phyloP scores from a whole-genome alignment of 2,329 filamentous ascomycete species.

The Talaromyces sp. region DNA sequence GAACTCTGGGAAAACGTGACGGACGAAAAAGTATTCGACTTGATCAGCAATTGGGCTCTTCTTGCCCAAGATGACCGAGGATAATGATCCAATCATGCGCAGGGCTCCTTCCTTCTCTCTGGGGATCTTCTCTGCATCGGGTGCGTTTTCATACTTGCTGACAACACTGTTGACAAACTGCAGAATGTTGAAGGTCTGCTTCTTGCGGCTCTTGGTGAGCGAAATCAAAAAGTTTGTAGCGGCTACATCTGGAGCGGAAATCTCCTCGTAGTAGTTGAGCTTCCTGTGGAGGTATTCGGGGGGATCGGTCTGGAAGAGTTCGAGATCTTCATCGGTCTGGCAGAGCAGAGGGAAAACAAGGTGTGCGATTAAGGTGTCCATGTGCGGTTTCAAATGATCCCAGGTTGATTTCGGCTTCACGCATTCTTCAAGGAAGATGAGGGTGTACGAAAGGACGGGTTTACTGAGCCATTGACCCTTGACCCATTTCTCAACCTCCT shows the following conservation, averaged over 20 bases:
- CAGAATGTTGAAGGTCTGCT: slow-evolving; percentile 91
- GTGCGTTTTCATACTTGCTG: slow-evolving; percentile 80
- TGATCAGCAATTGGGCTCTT: slow-evolving; percentile 97
- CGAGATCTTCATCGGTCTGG: slow-evolving; percentile 84
- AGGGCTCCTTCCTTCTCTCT: slow-evolving; percentile 94
- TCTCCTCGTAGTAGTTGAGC: slow-evolving; percentile 96
- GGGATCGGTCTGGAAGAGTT: slow-evolving; percentile 90
- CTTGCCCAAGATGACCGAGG: slow-evolving; percentile 91
- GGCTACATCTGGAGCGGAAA: slow-evolving; percentile 89
- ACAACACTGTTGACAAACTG: slow-evolving; percentile 94
- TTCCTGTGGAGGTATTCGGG: slow-evolving; percentile 97
- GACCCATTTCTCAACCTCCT: slow-evolving; percentile 97
- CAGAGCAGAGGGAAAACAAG: slow-evolving; percentile 95
- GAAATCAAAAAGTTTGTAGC: slow-evolving; percentile 96
- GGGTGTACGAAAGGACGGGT: slow-evolving; percentile 85
- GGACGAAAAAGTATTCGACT: slow-evolving; percentile 96
- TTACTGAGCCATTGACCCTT: slow-evolving; percentile 94
- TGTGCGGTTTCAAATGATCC: slow-evolving; percentile 86
- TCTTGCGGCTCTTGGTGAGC: slow-evolving; percentile 87
- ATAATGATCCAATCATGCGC: slow-evolving; percentile 93
- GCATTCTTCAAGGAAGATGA: slow-evolving; percentile 94
- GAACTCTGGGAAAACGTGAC: slow-evolving; percentile 98
- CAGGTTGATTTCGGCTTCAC: slow-evolving; percentile 97
- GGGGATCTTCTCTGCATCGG: slow-evolving; percentile 87
- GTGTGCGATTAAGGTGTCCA: slow-evolving; percentile 89